Base-by-base conservation (phyloP, 179 eudicot genomes). In the Beta macrorhiza region DNA sequence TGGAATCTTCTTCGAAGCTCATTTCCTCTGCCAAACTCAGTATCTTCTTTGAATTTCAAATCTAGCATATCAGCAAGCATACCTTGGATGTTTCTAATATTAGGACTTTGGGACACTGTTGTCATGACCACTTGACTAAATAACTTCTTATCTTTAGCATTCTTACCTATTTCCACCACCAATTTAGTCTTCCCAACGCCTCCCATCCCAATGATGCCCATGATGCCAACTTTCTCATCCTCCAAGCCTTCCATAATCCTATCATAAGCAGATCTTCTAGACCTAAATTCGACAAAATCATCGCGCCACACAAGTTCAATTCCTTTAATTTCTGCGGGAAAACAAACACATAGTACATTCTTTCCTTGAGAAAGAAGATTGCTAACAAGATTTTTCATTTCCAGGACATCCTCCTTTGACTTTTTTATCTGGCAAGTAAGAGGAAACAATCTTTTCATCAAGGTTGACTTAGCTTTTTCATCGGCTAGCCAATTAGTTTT, bases 131-230 rank as follows among this genome's bases (percentile, higher is more conserved):
- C 64, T 2, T 74, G 19, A 74, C 64, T 63, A 72, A 80, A 74
- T 59, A 74, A 15, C 5, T 64, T 64, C 67, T 22, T 58, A 1
- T 80, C 72, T 64, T 74, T 63, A 5, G 78, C 79, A 17, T 32
- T 73, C 37, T 80, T 74, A 20, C 58, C 78, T 8, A 80, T 53
- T 74, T 80, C 63, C 15, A 19, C 49, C 42, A 52, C 74, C 74
- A 81, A 53, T 51, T 65, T 74, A 17, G 83, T 81, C 78, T 81
- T 81, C 37, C 81, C 81, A 25, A 78, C 56, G 25, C 81, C 81
- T 68, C 81, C 81, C 74, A 78, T 67, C 29, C 81, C 83, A 12
- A 15, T 2, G 32, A 81, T 20, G 13, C 83, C 83, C 17, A 74
- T 81, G 55, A 29, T 81, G 57, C 51, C 15, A 65, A 11, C 44